phyloP scores from a whole-genome alignment of 768 basidiomycete species.

The Kwoniella botswanensis region DNA sequence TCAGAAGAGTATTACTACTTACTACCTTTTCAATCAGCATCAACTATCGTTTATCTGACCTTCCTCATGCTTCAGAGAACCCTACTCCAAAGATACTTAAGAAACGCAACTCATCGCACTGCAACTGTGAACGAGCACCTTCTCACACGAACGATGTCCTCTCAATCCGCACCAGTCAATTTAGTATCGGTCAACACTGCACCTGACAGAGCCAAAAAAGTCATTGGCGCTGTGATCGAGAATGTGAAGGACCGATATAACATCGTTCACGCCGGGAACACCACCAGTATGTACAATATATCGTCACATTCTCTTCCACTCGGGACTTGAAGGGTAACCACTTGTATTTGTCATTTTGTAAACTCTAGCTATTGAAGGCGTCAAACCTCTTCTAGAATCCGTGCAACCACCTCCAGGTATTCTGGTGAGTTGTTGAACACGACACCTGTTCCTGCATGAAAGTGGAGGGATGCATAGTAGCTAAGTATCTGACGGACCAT shows the following conservation, averaged over 20 bases:
- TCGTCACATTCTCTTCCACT: too few species aligned
- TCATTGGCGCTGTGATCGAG: conserved; percentile 50
- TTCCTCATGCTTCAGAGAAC: too few species aligned
- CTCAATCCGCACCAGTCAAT: conserved; percentile 31
- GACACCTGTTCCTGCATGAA: too few species aligned
- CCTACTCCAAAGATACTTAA: too few species aligned
- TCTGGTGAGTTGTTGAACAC: conserved; percentile 30
- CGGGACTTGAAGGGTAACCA: neutral
- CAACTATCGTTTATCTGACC: too few species aligned
- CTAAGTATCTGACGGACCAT: neutral
- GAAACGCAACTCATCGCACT: too few species aligned
- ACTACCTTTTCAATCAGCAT: too few species aligned
- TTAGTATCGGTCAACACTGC: conserved; percentile 54
- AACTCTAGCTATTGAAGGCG: conserved; percentile 48
- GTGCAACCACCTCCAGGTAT: conserved; percentile 46
- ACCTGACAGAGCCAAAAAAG: conserved; percentile 53
- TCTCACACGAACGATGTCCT: conserved; percentile 15
- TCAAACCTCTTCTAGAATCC: conserved; percentile 44
- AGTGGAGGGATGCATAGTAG: too few species aligned
- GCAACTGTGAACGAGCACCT: too few species aligned
- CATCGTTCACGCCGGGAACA: conserved; percentile 52
- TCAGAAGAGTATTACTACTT: too few species aligned
- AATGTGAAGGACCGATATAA: conserved; percentile 48
- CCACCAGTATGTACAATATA: conserved; percentile 30
- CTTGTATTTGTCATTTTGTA: too few species aligned